phyloP scores from a whole-genome alignment of 2,329 filamentous ascomycete genomes.

The Pseudogymnoascus sp. region DNA sequence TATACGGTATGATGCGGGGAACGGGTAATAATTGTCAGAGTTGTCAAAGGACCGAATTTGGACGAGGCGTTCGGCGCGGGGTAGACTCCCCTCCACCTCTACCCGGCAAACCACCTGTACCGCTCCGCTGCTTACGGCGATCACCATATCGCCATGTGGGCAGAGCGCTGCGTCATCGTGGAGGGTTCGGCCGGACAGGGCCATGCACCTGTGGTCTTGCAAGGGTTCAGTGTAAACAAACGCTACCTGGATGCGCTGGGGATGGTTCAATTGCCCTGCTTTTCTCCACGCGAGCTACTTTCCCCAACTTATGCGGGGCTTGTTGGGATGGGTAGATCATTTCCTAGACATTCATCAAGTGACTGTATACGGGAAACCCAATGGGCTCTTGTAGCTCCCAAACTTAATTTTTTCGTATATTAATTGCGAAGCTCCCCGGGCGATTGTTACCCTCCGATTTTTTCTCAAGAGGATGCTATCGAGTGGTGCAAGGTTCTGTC shows the following conservation, averaged over 20 bases:
- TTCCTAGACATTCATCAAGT: background rate
- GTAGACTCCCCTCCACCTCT: background rate
- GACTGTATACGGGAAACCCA: background rate
- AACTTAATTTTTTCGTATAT: background rate
- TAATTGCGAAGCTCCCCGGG: background rate
- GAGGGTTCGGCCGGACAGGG: background rate
- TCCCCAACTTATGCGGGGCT: background rate
- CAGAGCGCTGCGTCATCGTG: background rate
- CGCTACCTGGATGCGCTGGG: background rate
- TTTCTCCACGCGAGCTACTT: background rate
- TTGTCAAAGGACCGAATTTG: background rate
- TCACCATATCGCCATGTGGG: constrained; percentile 3
- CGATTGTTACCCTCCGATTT: background rate
- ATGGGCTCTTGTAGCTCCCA: background rate
- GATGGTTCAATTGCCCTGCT: background rate
- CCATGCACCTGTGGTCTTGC: background rate
- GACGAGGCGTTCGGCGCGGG: background rate
- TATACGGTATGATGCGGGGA: background rate
- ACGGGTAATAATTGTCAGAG: background rate
- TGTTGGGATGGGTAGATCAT: background rate
- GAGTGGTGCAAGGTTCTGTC: background rate
- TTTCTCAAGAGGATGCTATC: background rate
- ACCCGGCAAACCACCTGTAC: background rate
- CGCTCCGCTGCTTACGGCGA: background rate
- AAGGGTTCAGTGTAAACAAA: constrained; percentile 5